phyloP scores from a whole-genome alignment of 305 asterid genomes.

The Solanum aculeatissimum region DNA sequence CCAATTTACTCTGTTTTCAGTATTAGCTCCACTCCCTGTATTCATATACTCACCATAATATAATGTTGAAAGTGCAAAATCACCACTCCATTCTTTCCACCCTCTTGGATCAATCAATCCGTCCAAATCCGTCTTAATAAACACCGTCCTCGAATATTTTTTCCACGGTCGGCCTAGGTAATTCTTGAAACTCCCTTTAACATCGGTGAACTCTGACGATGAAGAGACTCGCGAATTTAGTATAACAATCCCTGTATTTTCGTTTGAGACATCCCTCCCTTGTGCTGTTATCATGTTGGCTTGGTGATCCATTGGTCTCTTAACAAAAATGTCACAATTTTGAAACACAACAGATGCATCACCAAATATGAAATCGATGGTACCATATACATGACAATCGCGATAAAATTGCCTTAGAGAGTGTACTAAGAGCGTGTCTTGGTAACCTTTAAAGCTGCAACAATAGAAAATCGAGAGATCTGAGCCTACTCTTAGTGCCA shows the following conservation, averaged over 20 bases:
- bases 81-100: slow-evolving; percentile 55
- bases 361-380: slow-evolving; percentile 62
- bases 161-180: slow-evolving; percentile 70
- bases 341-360: slow-evolving; percentile 47
- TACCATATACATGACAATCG: slow-evolving; percentile 50
- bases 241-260: slow-evolving; percentile 52
- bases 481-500: slow-evolving; percentile 42
- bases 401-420: slow-evolving; percentile 59
- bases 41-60: slow-evolving; percentile 65
- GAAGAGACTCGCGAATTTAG: slow-evolving; percentile 32
- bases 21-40: slow-evolving; percentile 44
- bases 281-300: slow-evolving; percentile 63
- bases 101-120: slow-evolving; percentile 43
- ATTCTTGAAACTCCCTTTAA: slow-evolving; percentile 18
- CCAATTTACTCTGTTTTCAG: slow-evolving; percentile 47
- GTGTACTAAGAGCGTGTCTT: slow-evolving; percentile 51
- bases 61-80: slow-evolving; percentile 50
- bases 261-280: slow-evolving; percentile 37
- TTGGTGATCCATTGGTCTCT: slow-evolving; percentile 51
- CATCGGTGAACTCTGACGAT: slow-evolving; percentile 16
- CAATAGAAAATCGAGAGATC: slow-evolving; percentile 50
- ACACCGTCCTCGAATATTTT: slow-evolving; percentile 48
- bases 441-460: slow-evolving; percentile 63
- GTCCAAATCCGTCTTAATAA: slow-evolving; percentile 40
- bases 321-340: slow-evolving; percentile 40